Percentiles rank a stretch among this genome's conserved stretches.
phyloP scores from a whole-genome alignment of 345 rosid genomes.

The Syzygium grande region DNA sequence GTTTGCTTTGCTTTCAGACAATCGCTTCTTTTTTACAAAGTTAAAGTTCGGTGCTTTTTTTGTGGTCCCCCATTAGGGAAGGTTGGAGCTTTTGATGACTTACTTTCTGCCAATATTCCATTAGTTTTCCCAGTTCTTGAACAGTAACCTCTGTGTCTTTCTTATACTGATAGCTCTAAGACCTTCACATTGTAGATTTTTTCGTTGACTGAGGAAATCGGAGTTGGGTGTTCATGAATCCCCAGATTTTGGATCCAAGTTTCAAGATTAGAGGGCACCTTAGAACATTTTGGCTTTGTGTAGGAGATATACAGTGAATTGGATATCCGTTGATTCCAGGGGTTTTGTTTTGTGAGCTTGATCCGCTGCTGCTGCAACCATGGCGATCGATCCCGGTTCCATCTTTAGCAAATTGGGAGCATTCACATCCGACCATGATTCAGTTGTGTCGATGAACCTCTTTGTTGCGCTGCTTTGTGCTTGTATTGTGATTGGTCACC shows the following conservation, averaged over 20 bases:
- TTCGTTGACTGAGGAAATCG: neutral
- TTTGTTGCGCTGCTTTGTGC: slow-evolving; percentile 83
- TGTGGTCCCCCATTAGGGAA: neutral
- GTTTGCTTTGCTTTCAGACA: neutral
- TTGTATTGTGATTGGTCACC: slow-evolving; percentile 80
- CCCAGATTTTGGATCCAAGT: neutral
- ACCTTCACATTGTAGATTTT: neutral
- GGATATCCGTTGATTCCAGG: neutral
- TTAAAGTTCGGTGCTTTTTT: neutral
- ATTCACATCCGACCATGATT: slow-evolving; percentile 52
- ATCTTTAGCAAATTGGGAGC: slow-evolving; percentile 11
- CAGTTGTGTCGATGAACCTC: slow-evolving; percentile 81
- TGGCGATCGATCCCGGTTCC: neutral
- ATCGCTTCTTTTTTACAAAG: neutral
- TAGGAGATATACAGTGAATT: neutral
- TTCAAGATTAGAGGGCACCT: neutral
- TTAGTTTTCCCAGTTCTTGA: neutral
- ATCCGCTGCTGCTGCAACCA: neutral
- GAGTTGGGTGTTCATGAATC: neutral
- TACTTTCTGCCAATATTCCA: neutral
- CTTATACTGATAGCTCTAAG: neutral
- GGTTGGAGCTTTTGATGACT: neutral
- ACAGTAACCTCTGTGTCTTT: neutral
- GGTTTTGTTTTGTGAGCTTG: neutral
- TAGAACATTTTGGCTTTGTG: neutral